Evolutionary conservation across 768 basidiomycete species (phyloP), one percentile per base, ranked within the genome.

Genomic region (Lactarius evosmus): DNA sequence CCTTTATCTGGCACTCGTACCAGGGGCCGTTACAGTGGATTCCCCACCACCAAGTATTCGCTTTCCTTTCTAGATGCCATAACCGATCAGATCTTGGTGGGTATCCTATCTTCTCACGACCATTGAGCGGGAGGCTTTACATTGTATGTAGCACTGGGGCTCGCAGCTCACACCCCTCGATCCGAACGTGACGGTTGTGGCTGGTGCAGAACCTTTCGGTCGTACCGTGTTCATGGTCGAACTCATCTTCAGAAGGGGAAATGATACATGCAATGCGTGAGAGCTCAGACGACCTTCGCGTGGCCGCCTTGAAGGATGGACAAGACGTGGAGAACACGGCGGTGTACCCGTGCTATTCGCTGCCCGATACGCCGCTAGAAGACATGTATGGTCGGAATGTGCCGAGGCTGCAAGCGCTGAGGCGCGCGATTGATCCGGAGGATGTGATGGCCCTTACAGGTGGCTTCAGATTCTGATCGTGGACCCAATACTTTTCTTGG

Each of bases 381-480:
- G n/a, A n/a, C n/a, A n/a, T n/a, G n/a, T 68, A 68, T 36, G 66
- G 67, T 12, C 7, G 7, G 8, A 68, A 68, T 50, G 17, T 68
- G 19, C 27, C 19, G 12, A 33, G 57, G 36, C 36, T 66, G 56
- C 40, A 49, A 27, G 46, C 52, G 16, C 34, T 68, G 19, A 52
- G 30, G 51, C 30, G n/a, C 14, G 27, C 33, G 16, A 29, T 50
- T 17, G 68, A 69, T 52, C 68, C 68, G 9, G 40, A 64, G 36
- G 56, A 61, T 30, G 62, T 69, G n/a, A 69, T 69, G 68, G 60
- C 50, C 14, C 54, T 69, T 5, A 58, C 68, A 1, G 68, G 68
- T 22, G 68, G 68, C 19, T 69, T 64, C 46, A 69, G 67, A 56
- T 59, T 59, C n/a, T 54, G 36, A 38, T n/a, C n/a, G n/a, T n/a